Conservation (phyloP, 2,329 filamentous ascomycete species). For the Dactylellina drechsleri region DNA sequence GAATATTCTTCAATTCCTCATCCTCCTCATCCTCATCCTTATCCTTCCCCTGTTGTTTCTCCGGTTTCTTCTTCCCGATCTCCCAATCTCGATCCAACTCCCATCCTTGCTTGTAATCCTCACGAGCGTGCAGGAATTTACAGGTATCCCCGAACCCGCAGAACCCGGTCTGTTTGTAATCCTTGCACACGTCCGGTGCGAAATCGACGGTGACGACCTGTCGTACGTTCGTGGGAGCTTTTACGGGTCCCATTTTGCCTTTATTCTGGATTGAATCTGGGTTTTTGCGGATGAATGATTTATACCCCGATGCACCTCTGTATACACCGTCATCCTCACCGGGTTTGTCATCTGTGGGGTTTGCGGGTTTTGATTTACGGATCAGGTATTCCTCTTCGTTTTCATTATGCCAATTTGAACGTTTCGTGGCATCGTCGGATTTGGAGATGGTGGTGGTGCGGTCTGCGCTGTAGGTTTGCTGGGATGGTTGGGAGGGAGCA, state of each 20-base stretch:
- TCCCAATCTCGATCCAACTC: conserved; percentile 96
- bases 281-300: conserved; percentile 82
- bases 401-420: conserved; percentile 89
- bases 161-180: conserved; percentile 83
- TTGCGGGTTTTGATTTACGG: conserved; percentile 56
- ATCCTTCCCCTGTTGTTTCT: conserved; percentile 64
- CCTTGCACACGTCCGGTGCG: conserved; percentile 92
- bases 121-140: conserved; percentile 80
- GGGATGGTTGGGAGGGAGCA: conserved; percentile 57
- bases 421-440: conserved; percentile 88
- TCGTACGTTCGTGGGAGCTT: conserved; percentile 87
- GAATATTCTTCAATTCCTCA: conserved; percentile 81
- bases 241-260: conserved; percentile 79
- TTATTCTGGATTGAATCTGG: conserved; percentile 73
- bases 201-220: conserved; percentile 92
- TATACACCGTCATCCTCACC: conserved; percentile 75
- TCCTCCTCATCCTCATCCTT: conserved; percentile 70
- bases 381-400: conserved; percentile 64
- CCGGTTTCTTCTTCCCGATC: conserved; percentile 74
- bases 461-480: conserved; percentile 59
- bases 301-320: conserved; percentile 77
- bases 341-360: conserved; percentile 60
- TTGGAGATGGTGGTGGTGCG: conserved; percentile 72
- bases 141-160: conserved; percentile 80
- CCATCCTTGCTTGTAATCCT: conserved; percentile 91